phyloP scores from a whole-genome alignment of 1,139 yeast genomes.

The Candida sp. region DNA sequence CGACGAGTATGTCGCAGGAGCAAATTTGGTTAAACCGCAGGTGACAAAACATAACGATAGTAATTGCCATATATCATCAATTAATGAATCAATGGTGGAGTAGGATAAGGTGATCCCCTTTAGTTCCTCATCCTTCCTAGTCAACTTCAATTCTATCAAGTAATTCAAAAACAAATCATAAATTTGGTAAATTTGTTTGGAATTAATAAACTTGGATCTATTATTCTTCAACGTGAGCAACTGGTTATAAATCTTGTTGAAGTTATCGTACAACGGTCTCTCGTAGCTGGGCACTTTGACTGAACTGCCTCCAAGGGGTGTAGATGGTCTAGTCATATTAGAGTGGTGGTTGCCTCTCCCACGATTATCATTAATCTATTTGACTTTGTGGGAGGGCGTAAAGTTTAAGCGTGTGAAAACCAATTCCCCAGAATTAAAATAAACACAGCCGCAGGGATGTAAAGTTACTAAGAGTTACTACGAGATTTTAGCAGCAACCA shows the following conservation, averaged over 20 bases:
- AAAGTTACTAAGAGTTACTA: no score
- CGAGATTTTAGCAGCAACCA: no score
- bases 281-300: constrained; percentile 45
- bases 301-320: constrained; percentile 1
- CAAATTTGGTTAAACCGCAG: constrained; percentile 84
- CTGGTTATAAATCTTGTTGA: constrained; percentile 45
- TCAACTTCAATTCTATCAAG: constrained; percentile 47
- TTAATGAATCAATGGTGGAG: constrained; percentile 59
- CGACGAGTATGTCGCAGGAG: constrained; percentile 93
- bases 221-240: constrained; percentile 62
- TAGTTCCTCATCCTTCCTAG: constrained; percentile 48
- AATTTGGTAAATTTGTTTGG: constrained; percentile 56
- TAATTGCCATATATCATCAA: constrained; percentile 87
- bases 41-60: constrained; percentile 83
- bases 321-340: constrained; percentile 3
- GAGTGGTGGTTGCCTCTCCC: no score
- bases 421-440: not conserved
- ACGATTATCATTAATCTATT: no score
- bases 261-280: constrained; percentile 43
- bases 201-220: constrained; percentile 58
- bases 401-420: not conserved
- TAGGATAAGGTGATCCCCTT: constrained; percentile 39
- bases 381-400: constrained; percentile 1
- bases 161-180: constrained; percentile 51
- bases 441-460: no score